Percentiles rank a stretch among this genome's conserved stretches.
Conservation (phyloP, 2,329 filamentous ascomycete genomes). For the Dryadomyces quercivorus region DNA sequence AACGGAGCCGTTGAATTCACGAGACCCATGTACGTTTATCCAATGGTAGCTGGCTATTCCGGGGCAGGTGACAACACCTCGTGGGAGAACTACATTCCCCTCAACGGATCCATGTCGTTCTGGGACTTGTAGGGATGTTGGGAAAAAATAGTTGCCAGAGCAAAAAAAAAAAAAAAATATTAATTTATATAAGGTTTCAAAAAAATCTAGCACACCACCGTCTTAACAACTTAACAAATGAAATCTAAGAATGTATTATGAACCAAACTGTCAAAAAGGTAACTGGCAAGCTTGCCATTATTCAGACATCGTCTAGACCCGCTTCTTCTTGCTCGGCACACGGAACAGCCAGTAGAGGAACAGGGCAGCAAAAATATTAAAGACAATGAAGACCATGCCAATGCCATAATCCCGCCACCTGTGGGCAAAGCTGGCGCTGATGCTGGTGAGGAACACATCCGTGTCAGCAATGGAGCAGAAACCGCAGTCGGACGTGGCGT, state of each 20-base stretch:
- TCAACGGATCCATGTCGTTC: slow-evolving; percentile 4
- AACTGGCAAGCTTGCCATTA: too few relatives aligned
- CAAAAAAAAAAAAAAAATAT: too few relatives aligned
- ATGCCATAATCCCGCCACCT: slow-evolving; percentile 57
- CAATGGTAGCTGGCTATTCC: neutral
- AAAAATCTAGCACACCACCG: too few relatives aligned
- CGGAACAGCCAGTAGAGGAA: slow-evolving; percentile 10
- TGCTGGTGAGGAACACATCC: slow-evolving; percentile 33
- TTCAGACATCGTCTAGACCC: too few relatives aligned
- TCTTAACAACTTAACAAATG: too few relatives aligned
- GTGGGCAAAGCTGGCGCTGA: slow-evolving; percentile 40
- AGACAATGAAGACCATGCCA: slow-evolving; percentile 36
- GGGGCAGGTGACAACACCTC: neutral
- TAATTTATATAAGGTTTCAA: too few relatives aligned
- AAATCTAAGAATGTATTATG: too few relatives aligned
- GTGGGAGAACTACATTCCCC: slow-evolving; percentile 1
- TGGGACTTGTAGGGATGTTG: neutral
- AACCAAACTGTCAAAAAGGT: too few relatives aligned
- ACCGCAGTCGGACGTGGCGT: slow-evolving; percentile 35
- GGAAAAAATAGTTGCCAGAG: neutral
- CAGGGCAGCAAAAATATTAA: slow-evolving; percentile 36
- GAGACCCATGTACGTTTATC: neutral
- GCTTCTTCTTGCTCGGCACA: too few relatives aligned
- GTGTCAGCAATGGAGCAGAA: slow-evolving; percentile 42
- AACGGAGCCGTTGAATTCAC: neutral